Evolutionary conservation across 148 eudicot genomes (phyloP), one percentile per base, ranked within the genome.

Genomic region (Camellia japonica): DNA sequence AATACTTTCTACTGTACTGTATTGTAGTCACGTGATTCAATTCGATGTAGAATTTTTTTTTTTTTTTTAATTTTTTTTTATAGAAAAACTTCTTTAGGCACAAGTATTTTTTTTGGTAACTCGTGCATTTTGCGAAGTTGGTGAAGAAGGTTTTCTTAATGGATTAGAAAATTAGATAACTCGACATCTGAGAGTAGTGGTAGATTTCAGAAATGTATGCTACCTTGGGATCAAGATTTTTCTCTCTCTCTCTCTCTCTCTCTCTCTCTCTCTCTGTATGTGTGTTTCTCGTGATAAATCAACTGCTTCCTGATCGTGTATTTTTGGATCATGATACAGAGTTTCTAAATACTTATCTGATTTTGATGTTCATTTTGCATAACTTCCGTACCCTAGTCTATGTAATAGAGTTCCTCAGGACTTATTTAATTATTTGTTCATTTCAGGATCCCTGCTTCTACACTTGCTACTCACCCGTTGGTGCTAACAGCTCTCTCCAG

Each of bases 381-480:
- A 41, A 60, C 5, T 68, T 73, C 18, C 44, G 51, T 15, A 42
- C 47, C 47, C 43, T 51, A 51, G 59, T 58, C 72, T 75, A 73
- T 64, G 67, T 23, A 51, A 15, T 76, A 12, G 41, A 15, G 11
- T 67, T 70, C 68, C 51, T 73, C 52, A 49, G 52, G 7, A 49
- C 52, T 49, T 49, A 4, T 49, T 49, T 49, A 14, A 12, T 7
- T 58, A 55, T 46, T 61, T 82, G 51, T 83, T 76, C 63, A 23
- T 90, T 83, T 63, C 91, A 96, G 99, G 94, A 88, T 96, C 65
- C 87, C 98, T 82, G 90, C 95, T 73, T 90, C 94, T 58, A 82
- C 87, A 16, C 97, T 96, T 78, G 93, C 98, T 86, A 89, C 93
- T 81, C 97, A 96, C 74, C 97, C 97, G 44, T 85, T 96, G 87